phyloP scores from a whole-genome alignment of 2,329 filamentous ascomycete genomes.

The Hypoxylon sp. region DNA sequence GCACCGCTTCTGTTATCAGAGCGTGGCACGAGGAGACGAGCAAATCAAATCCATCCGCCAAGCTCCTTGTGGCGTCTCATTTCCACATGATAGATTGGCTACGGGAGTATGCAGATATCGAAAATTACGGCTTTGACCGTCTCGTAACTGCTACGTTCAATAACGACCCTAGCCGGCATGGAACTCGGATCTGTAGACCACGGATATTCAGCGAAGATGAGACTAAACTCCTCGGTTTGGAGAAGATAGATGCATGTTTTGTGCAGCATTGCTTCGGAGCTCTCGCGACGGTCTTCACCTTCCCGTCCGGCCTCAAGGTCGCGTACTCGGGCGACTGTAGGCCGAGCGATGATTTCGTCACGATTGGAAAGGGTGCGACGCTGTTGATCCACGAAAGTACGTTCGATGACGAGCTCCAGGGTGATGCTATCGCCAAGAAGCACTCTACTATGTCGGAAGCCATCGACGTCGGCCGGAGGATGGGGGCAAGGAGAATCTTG shows the following conservation, averaged over 20 bases:
- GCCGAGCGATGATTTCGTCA: constrained; percentile 78
- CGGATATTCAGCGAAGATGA: constrained; percentile 56
- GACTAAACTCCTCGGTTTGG: constrained; percentile 72
- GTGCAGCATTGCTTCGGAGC: constrained; percentile 87
- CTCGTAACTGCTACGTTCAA: constrained; percentile 50
- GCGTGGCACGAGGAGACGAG: constrained; percentile 78
- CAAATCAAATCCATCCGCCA: constrained; percentile 54
- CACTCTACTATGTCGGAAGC: constrained; percentile 93
- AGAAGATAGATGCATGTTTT: constrained; percentile 73
- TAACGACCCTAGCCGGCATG: neutral
- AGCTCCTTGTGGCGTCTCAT: constrained; percentile 79
- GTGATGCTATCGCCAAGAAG: constrained; percentile 87
- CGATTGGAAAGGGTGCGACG: constrained; percentile 81
- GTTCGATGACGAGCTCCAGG: constrained; percentile 86
- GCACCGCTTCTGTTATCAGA: constrained; percentile 83
- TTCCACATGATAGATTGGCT: constrained; percentile 81
- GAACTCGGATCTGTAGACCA: constrained; percentile 45
- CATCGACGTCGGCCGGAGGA: constrained; percentile 79
- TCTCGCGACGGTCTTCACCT: constrained; percentile 82
- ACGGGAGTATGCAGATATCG: constrained; percentile 82
- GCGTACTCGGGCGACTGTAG: constrained; percentile 96
- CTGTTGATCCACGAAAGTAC: constrained; percentile 96
- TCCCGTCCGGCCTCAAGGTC: constrained; percentile 84
- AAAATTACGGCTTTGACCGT: constrained; percentile 79
- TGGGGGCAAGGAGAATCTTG: constrained; percentile 84